These are phyloP conservation scores for Pythium sp. DNA, from an alignment of 352 stramenopile species.

Conservation along the genomic window DNA sequence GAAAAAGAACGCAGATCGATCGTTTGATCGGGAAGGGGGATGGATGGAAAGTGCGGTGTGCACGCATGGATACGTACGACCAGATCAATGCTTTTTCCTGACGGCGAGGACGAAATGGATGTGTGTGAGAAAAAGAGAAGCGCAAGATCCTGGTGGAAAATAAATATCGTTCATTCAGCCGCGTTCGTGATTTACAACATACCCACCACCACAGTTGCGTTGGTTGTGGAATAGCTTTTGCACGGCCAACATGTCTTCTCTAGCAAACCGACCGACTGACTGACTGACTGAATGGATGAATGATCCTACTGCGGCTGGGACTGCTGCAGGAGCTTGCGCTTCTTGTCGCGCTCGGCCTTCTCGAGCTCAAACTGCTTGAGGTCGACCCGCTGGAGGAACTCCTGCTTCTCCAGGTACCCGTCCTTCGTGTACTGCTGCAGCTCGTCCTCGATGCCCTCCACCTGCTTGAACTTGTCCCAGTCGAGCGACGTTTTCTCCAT, in stretches of 20 bases:
- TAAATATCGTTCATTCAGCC: constrained; percentile 17
- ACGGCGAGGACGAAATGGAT: too few relatives aligned
- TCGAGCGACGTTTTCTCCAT: constrained; percentile 95
- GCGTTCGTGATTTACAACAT: neutral
- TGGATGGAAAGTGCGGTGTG: neutral
- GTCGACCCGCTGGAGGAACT: constrained; percentile 92
- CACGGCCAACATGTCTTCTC: neutral
- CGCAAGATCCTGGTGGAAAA: neutral
- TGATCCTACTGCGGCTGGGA: constrained; percentile 7
- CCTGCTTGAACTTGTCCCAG: constrained; percentile 95
- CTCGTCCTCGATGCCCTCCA: constrained; percentile 91
- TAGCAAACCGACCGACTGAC: neutral
- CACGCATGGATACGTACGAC: neutral
- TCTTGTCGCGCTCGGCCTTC: constrained; percentile 81
- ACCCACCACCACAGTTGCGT: neutral
- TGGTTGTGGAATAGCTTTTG: neutral
- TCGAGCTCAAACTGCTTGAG: constrained; percentile 89
- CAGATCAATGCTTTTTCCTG: neutral
- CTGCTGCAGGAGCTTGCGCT: constrained; percentile 55
- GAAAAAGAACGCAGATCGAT: neutral
- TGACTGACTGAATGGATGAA: neutral
- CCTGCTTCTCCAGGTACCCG: constrained; percentile 94
- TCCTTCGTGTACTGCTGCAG: constrained; percentile 92
- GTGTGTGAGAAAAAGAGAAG: too few relatives aligned
- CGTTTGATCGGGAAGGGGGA: neutral